Conservation (phyloP, 352 stramenopile species). For the Plasmopara halstedii region DNA sequence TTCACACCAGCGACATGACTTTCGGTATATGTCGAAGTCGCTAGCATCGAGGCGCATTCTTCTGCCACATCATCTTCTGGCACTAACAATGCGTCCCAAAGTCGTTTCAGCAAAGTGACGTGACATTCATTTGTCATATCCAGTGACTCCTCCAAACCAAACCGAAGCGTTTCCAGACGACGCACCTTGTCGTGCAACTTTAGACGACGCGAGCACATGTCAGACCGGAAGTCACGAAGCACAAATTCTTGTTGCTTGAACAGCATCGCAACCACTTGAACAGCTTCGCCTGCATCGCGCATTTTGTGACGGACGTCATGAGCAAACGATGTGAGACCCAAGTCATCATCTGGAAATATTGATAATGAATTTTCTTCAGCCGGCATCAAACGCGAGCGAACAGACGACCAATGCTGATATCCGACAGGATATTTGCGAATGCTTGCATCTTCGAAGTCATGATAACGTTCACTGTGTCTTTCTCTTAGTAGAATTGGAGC, state of each 20-base stretch:
- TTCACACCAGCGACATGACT: slow-evolving; percentile 29
- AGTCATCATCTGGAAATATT: slow-evolving; percentile 25
- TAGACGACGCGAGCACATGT: slow-evolving; percentile 36
- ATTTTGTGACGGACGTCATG: slow-evolving; percentile 44
- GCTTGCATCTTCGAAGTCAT: slow-evolving; percentile 56
- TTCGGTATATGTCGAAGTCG: slow-evolving; percentile 13
- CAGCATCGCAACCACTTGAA: slow-evolving; percentile 54
- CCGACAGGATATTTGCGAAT: slow-evolving; percentile 70
- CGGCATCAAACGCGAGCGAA: slow-evolving; percentile 46
- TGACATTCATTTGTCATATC: slow-evolving; percentile 46
- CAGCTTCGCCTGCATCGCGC: slow-evolving; percentile 57
- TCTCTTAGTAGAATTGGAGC: slow-evolving; percentile 58
- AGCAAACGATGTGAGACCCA: slow-evolving; percentile 27
- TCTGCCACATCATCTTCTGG: slow-evolving; percentile 11
- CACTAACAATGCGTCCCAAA: slow-evolving; percentile 56
- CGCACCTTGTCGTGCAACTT: slow-evolving; percentile 60
- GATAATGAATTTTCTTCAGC: slow-evolving; percentile 34
- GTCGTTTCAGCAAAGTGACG: slow-evolving; percentile 50
- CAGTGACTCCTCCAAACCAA: slow-evolving; percentile 63
- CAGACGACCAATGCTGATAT: slow-evolving; percentile 40
- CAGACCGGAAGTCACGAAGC: slow-evolving; percentile 50
- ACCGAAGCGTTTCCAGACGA: slow-evolving; percentile 54
- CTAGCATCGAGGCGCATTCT: slow-evolving; percentile 11
- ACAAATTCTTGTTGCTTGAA: slow-evolving; percentile 51
- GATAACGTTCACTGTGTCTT: slow-evolving; percentile 43